Evolutionary conservation across 2,329 filamentous ascomycete species (phyloP).

Genomic region (Beauveria pseudobassiana): DNA sequence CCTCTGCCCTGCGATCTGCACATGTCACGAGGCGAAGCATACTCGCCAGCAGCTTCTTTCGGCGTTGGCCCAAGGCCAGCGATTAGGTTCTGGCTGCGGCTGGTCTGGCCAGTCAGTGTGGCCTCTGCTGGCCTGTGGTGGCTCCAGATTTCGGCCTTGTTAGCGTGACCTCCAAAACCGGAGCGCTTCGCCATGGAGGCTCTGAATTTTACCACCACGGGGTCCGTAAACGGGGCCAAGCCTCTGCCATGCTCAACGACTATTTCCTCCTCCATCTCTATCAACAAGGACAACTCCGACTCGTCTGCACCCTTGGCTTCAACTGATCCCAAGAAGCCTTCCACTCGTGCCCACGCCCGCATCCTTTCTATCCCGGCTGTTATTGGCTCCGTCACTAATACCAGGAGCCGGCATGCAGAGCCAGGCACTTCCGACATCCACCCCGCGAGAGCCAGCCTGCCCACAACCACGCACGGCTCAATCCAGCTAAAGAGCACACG

Average conservation of each 20-base stretch:
- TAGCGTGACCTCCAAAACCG: slow-evolving; percentile 9
- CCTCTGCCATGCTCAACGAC: slow-evolving; percentile 10
- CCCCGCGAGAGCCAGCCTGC: slow-evolving; percentile 53
- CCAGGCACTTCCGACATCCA: slow-evolving; percentile 50
- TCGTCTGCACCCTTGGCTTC: background rate
- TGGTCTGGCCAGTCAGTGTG: slow-evolving; percentile 7
- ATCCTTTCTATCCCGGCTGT: slow-evolving; percentile 39
- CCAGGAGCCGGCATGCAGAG: slow-evolving; percentile 53
- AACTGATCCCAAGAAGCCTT: background rate
- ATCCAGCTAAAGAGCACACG: slow-evolving; percentile 12
- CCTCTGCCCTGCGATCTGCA: background rate
- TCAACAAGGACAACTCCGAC: background rate
- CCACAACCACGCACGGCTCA: slow-evolving; percentile 35
- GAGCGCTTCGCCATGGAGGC: slow-evolving; percentile 17
- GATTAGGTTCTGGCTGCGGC: background rate
- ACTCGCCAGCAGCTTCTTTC: background rate
- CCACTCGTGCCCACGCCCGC: slow-evolving; percentile 22
- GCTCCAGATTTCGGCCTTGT: slow-evolving; percentile 7
- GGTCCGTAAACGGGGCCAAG: slow-evolving; percentile 18
- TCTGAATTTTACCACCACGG: slow-evolving; percentile 18
- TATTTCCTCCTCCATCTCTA: background rate
- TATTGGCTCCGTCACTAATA: slow-evolving; percentile 27
- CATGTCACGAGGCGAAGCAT: slow-evolving; percentile 1
- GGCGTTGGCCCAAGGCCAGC: background rate
- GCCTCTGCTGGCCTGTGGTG: slow-evolving; percentile 6